Base-by-base conservation (phyloP, 345 rosid species). In the Gossypium thurberi region DNA sequence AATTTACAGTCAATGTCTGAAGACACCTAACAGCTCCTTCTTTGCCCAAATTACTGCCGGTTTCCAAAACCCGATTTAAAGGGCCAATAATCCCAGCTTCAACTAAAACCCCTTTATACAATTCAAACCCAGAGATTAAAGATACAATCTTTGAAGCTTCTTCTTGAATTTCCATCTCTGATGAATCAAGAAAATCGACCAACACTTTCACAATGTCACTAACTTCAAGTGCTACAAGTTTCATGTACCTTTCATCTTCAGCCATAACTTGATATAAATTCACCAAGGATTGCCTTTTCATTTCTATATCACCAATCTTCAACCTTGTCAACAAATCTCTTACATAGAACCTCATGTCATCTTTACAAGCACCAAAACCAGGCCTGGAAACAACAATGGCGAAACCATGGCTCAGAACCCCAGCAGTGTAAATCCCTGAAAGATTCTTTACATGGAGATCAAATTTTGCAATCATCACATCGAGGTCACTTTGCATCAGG, bases 401-500 rank as follows among this genome's bases (percentile, higher is more conserved):
- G 21, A 83, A 89, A 2, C 87, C 92, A 10, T 86, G 94, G 63
- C 84, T 80, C 46, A 91, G 73, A 74, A 87, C 77, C 69, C 94
- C 94, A 12, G 85, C 83, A 3, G 86, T 80, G 81, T 85, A 87
- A 79, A 92, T 78, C 81, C 84, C 88, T 40, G 89, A 79, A 21
- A 95, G 82, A 61, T 80, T 84, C 81, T 82, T 86, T 20, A 84
- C 72, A 28, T 87, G 90, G 0, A 58, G 69, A 62, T 86, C 94
- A 52, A 92, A 79, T 70, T 81, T 95, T 0, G 86, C 79, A 0
- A 85, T 82, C 71, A 91, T 65, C 2, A 88, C 83, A 76, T 95
- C 97, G 68, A 95, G 81, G 78, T 95, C 97, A 69, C 97, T 92
- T 84, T 95, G 98, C 99, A 95, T 95, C 85, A 92, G 77, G 8